Conservation (phyloP, 495 filamentous ascomycete genomes). For the Neurospora sp. region DNA sequence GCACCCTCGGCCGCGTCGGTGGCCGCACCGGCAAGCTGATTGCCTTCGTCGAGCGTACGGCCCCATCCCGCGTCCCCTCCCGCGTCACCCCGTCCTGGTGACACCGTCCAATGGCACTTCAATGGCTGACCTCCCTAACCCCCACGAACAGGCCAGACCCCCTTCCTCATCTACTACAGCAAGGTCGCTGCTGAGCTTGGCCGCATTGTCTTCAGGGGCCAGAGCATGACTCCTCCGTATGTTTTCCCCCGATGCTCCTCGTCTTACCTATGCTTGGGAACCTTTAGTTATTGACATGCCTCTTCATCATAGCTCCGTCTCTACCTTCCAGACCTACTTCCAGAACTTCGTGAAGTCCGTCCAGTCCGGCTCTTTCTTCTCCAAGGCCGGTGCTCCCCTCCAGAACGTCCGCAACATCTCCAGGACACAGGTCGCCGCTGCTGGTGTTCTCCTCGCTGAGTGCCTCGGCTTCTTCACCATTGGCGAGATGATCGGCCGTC, state of each 20-base stretch:
- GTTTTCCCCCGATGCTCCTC: slow-evolving; percentile 21
- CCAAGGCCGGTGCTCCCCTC: slow-evolving; percentile 38
- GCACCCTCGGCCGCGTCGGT: slow-evolving; percentile 70
- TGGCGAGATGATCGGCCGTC: slow-evolving; percentile 88
- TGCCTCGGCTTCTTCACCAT: slow-evolving; percentile 94
- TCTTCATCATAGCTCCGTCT: slow-evolving; percentile 47
- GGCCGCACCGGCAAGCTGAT: slow-evolving; percentile 77
- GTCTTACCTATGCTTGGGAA: background rate
- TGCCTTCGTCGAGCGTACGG: slow-evolving; percentile 76
- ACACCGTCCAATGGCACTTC: background rate
- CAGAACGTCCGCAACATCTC: slow-evolving; percentile 58
- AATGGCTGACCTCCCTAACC: background rate
- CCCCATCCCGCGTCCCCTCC: background rate
- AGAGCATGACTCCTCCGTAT: slow-evolving; percentile 93
- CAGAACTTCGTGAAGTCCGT: slow-evolving; percentile 57
- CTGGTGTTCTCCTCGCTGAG: slow-evolving; percentile 73
- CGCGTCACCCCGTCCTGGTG: background rate
- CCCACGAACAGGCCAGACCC: slow-evolving; percentile 58
- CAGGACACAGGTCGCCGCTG: slow-evolving; percentile 53
- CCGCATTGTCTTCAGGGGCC: slow-evolving; percentile 77
- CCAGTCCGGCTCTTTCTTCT: slow-evolving; percentile 43
- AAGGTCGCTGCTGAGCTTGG: slow-evolving; percentile 78
- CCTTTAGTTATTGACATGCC: slow-evolving; percentile 17
- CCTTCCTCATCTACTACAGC: slow-evolving; percentile 80
- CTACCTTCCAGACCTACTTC: slow-evolving; percentile 81